A percentile compares a stretch with the other conserved stretches of the same genome.
These are phyloP conservation scores for Wakefieldia striispora DNA, from an alignment of 768 basidiomycete species.

Conservation along the genomic window DNA sequence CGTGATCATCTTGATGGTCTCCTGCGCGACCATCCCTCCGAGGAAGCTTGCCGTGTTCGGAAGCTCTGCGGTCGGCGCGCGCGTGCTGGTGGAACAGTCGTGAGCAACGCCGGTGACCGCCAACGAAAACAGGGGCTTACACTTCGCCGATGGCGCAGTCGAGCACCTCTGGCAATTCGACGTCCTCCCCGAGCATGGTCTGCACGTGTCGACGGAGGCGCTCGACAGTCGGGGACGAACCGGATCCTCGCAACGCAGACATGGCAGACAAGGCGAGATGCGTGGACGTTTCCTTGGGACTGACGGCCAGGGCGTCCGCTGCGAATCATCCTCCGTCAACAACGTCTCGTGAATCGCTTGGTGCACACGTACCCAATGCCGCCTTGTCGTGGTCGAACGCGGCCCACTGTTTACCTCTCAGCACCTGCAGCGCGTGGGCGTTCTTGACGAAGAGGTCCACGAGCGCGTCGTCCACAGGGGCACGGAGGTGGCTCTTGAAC, in stretches of 20 bases:
- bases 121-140: conserved; percentile 44
- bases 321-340: conserved; percentile 4
- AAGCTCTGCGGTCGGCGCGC: conserved; percentile 79
- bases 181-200: conserved; percentile 46
- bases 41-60: conserved; percentile 93
- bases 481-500: conserved; percentile 49
- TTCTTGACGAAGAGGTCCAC: conserved; percentile 80
- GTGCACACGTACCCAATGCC: conserved; percentile 45
- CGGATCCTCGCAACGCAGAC: conserved; percentile 28
- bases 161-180: conserved; percentile 53
- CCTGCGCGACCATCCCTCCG: conserved; percentile 93
- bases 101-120: conserved; percentile 1
- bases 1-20: conserved; percentile 96
- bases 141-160: conserved; percentile 70
- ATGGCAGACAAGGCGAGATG: conserved; percentile 77
- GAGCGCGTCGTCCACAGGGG: conserved; percentile 47
- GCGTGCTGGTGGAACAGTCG: conserved; percentile 46
- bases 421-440: conserved; percentile 65
- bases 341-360: neutral
- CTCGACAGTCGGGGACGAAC: conserved; percentile 44
- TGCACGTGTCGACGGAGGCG: conserved; percentile 52
- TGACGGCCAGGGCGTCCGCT: conserved; percentile 42
- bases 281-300: conserved; percentile 58
- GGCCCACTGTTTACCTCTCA: conserved; percentile 65
- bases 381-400: conserved; percentile 47